Percentiles rank a stretch among this genome's conserved stretches.
These are phyloP conservation scores for Cercis canadensis DNA, from an alignment of 306 rosid species.

Conservation along the genomic window DNA sequence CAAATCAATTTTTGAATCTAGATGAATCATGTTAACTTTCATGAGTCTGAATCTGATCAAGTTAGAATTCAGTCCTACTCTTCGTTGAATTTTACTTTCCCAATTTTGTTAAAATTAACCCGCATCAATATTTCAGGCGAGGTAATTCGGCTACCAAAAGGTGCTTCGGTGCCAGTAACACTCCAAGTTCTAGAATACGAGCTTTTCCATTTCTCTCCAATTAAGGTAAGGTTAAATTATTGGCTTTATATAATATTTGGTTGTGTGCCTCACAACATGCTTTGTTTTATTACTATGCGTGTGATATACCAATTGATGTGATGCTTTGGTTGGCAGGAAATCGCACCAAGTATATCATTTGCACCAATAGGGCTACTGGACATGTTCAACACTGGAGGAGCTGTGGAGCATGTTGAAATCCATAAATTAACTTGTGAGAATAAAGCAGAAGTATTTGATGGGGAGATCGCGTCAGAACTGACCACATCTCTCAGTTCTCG, in stretches of 20 bases:
- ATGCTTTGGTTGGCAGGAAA: slow-evolving; percentile 52
- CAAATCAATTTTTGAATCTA: too few relatives aligned
- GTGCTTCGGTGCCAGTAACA: slow-evolving; percentile 80
- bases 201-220: slow-evolving; percentile 84
- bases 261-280: too few relatives aligned
- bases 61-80: too few relatives aligned
- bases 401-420: slow-evolving; percentile 66
- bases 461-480: slow-evolving; percentile 52
- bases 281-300: neutral
- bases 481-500: slow-evolving; percentile 46
- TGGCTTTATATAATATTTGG: too few relatives aligned
- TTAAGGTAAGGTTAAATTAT: slow-evolving; percentile 56
- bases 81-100: too few relatives aligned
- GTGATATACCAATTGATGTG: slow-evolving; percentile 1
- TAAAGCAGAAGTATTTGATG: slow-evolving; percentile 52
- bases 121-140: slow-evolving; percentile 61
- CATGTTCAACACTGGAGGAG: slow-evolving; percentile 84
- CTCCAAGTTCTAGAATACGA: slow-evolving; percentile 83
- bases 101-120: neutral
- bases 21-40: too few relatives aligned
- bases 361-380: slow-evolving; percentile 88
- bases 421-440: slow-evolving; percentile 35
- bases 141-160: slow-evolving; percentile 71
- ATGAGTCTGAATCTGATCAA: too few relatives aligned
- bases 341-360: slow-evolving; percentile 59